phyloP scores from a whole-genome alignment of 139 green algal genomes.

The Medakamo hakoo region DNA sequence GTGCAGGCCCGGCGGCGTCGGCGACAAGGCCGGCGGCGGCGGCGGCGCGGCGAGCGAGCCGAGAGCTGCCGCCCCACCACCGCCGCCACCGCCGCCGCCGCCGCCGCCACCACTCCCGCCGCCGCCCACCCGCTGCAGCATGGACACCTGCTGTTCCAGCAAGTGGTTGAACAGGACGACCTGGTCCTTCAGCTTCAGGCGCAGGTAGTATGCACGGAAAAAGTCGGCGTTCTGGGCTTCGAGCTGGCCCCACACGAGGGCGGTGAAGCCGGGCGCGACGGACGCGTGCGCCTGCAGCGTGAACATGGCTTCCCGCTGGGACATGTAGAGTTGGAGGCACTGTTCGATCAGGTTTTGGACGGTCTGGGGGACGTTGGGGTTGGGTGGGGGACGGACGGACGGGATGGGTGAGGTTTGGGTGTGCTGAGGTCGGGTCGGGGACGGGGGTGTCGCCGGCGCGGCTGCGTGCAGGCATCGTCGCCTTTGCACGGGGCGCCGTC shows the following conservation, averaged over 20 bases:
- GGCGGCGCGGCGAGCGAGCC: neutral
- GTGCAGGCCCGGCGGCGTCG: too few species aligned
- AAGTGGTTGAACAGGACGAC: conserved; percentile 90
- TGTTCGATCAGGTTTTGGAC: conserved; percentile 88
- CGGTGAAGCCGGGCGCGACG: conserved; percentile 75
- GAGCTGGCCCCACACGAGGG: conserved; percentile 82
- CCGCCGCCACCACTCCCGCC: neutral
- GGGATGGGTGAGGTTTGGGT: neutral
- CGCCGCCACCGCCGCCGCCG: neutral
- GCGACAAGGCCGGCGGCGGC: neutral
- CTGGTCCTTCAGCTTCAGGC: conserved; percentile 74
- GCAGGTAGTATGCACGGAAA: conserved; percentile 73
- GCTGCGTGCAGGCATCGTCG: too few species aligned
- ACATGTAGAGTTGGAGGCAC: conserved; percentile 87
- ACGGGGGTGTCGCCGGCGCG: too few species aligned
- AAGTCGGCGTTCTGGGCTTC: conserved; percentile 86
- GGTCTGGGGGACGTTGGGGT: conserved; percentile 64
- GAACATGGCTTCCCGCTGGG: conserved; percentile 56
- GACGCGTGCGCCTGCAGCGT: conserved; percentile 50
- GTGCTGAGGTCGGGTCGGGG: too few species aligned
- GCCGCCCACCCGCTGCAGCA: neutral
- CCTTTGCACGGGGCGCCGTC: too few species aligned
- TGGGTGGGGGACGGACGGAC: conserved; percentile 17
- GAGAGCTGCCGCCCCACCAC: neutral
- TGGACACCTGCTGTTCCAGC: conserved; percentile 58